phyloP scores from a whole-genome alignment of 768 basidiomycete species.

The Tephrocybe sp. region DNA sequence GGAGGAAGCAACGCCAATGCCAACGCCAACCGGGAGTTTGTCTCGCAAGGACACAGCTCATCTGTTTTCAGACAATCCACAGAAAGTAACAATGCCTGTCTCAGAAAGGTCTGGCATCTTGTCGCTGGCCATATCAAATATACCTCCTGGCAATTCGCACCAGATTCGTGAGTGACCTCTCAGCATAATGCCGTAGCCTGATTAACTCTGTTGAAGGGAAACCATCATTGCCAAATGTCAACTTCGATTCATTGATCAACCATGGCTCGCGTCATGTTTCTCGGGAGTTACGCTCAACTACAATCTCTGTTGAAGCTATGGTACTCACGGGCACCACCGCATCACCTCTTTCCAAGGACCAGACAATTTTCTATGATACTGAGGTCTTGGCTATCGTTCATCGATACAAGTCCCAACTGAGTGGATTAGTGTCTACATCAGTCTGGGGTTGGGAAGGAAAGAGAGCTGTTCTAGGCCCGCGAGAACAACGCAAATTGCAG shows the following conservation, averaged over 20 bases:
- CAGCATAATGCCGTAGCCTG: no score
- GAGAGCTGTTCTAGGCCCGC: conserved; percentile 47
- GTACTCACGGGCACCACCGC: conserved; percentile 51
- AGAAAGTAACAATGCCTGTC: neutral
- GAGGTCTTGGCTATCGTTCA: conserved; percentile 71
- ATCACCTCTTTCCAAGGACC: conserved; percentile 41
- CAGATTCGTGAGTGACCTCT: neutral
- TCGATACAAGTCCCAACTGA: conserved; percentile 62
- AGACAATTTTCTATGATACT: conserved; percentile 66
- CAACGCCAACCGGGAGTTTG: conserved; percentile 54
- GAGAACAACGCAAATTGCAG: conserved; percentile 62
- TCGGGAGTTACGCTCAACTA: conserved; percentile 35
- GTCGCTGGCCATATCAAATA: conserved; percentile 1
- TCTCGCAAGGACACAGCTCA: conserved; percentile 30
- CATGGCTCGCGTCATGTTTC: conserved; percentile 16
- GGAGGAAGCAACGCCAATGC: conserved; percentile 62
- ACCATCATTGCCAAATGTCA: conserved; percentile 43
- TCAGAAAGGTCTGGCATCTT: conserved; percentile 1
- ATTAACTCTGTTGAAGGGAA: conserved; percentile 26
- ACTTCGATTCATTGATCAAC: conserved; percentile 46
- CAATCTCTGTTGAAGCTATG: conserved; percentile 75
- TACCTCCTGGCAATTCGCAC: neutral
- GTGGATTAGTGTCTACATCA: conserved; percentile 61
- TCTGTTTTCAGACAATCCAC: neutral
- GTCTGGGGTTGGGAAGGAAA: conserved; percentile 81